Evolutionary conservation across 1,284 basidiomycete genomes (phyloP).

Genomic region (Moniliella sp.): DNA sequence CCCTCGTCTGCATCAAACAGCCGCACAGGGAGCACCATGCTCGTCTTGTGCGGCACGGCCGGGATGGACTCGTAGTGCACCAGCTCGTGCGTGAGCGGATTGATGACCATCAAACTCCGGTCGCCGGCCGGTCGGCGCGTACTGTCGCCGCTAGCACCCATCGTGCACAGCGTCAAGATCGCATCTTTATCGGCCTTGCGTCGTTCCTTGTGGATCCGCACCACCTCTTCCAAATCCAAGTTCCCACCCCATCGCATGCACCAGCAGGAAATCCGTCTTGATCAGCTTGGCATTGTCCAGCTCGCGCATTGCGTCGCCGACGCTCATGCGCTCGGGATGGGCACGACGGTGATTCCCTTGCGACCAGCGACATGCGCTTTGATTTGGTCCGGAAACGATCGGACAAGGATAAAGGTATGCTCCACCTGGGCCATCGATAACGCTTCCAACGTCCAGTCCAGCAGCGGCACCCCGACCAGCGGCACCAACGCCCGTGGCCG

Average conservation of each 20-base stretch:
- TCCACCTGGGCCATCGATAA: slow-evolving; percentile 75
- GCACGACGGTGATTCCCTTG: slow-evolving; percentile 57
- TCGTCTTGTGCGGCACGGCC: background rate
- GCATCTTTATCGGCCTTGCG: slow-evolving; percentile 67
- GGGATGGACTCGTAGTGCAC: slow-evolving; percentile 12
- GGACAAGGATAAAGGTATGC: slow-evolving; percentile 65
- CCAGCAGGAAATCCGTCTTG: slow-evolving; percentile 55
- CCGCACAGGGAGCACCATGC: slow-evolving; percentile 39
- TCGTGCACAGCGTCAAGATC: slow-evolving; percentile 53
- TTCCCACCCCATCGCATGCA: slow-evolving; percentile 84
- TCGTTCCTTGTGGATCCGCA: slow-evolving; percentile 67
- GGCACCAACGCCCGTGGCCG: slow-evolving; percentile 52
- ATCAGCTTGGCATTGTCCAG: slow-evolving; percentile 63
- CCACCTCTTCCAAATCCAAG: slow-evolving; percentile 67
- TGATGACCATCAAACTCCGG: no score
- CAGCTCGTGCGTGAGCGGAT: no score
- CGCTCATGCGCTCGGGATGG: slow-evolving; percentile 71
- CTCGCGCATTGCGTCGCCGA: slow-evolving; percentile 86
- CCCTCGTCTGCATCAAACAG: slow-evolving; percentile 37
- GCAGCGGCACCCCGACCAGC: slow-evolving; percentile 70
- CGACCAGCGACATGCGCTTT: slow-evolving; percentile 55
- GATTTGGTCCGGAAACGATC: slow-evolving; percentile 41
- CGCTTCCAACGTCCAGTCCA: slow-evolving; percentile 89
- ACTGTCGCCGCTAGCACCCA: slow-evolving; percentile 6
- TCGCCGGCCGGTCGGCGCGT: slow-evolving; percentile 9